phyloP scores from a whole-genome alignment of 2,329 filamentous ascomycete genomes.

The Sclerotinia nivalis region DNA sequence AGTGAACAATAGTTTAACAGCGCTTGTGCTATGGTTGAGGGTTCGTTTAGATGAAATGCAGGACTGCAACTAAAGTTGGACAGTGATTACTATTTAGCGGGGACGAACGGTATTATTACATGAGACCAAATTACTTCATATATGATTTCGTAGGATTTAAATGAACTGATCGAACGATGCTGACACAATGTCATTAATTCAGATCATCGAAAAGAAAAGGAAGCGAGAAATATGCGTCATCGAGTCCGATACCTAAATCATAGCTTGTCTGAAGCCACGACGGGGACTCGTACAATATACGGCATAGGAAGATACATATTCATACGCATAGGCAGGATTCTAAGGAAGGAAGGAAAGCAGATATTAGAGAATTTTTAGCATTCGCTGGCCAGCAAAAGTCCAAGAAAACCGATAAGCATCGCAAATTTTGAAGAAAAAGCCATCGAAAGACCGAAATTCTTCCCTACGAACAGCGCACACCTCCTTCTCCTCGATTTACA shows the following conservation, averaged over 20 bases:
- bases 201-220: rapidly evolving
- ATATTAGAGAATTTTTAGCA: not conserved
- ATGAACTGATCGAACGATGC: not conserved
- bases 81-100: rapidly evolving
- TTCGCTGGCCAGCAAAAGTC: too few species aligned
- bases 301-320: not conserved
- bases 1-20: rapidly evolving
- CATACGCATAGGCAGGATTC: not conserved
- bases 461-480: too few species aligned
- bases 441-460: rapidly evolving
- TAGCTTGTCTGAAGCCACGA: not conserved
- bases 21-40: rapidly evolving
- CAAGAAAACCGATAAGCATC: not conserved
- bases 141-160: too few species aligned
- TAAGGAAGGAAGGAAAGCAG: not conserved
- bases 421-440: not conserved
- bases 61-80: not conserved
- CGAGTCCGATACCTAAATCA: not conserved
- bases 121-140: not conserved
- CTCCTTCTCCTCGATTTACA: not conserved
- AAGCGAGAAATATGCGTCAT: not conserved
- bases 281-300: rapidly evolving
- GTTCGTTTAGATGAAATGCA: not conserved
- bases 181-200: not conserved
- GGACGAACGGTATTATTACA: not conserved